Percentiles rank a stretch among this genome's conserved stretches.
These are phyloP conservation scores for Lactifluus pinguis DNA, from an alignment of 768 basidiomycete species.

Conservation along the genomic window DNA sequence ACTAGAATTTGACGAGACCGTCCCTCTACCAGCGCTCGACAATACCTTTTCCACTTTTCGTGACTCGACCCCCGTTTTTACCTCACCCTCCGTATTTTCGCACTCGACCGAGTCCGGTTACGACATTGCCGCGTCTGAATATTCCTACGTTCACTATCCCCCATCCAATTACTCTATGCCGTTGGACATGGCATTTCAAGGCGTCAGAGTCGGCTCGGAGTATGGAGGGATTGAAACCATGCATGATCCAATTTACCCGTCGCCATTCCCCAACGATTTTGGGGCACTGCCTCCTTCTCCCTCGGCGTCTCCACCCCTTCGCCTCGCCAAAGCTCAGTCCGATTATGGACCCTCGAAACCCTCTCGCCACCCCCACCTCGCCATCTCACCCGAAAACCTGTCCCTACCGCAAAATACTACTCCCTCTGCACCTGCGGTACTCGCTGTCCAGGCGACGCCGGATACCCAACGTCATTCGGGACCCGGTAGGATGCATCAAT, in stretches of 20 bases:
- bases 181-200: conserved; percentile 64
- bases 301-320: conserved; percentile 12
- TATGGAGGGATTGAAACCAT: conserved; percentile 30
- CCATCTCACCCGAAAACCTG: conserved; percentile 26
- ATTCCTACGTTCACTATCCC: conserved; percentile 48
- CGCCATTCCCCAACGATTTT: conserved; percentile 19
- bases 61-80: conserved; percentile 53
- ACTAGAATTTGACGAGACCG: conserved; percentile 52
- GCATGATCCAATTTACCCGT: background rate
- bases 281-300: conserved; percentile 15
- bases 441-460: conserved; percentile 29
- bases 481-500: conserved; percentile 72
- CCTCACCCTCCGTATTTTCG: conserved; percentile 72
- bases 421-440: conserved; percentile 33
- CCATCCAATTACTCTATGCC: conserved; percentile 32
- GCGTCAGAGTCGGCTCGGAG: conserved; percentile 50
- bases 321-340: conserved; percentile 17
- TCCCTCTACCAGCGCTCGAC: conserved; percentile 41
- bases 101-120: conserved; percentile 70
- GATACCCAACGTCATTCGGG: conserved; percentile 42
- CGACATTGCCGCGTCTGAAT: conserved; percentile 43
- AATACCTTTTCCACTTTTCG: conserved; percentile 57
- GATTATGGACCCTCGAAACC: conserved; percentile 15
- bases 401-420: conserved; percentile 41
- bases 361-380: conserved; percentile 23